These are phyloP conservation scores for Penicillium sclerotigenum DNA, from an alignment of 2,329 filamentous ascomycete species.

Conservation along the genomic window DNA sequence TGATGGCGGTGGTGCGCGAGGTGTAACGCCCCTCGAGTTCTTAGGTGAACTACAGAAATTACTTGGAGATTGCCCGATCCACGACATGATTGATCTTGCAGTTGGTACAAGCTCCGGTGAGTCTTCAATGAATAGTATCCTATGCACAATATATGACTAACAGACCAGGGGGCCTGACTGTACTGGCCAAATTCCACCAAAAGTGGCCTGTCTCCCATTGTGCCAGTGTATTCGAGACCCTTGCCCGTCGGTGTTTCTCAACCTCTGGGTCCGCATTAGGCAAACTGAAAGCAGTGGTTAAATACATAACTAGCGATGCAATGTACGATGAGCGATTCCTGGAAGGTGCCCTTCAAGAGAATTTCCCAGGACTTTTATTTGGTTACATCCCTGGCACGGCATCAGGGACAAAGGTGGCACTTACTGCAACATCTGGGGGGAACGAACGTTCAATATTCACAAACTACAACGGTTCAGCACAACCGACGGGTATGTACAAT, in stretches of 20 bases:
- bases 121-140: background rate
- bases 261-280: slow-evolving; percentile 1
- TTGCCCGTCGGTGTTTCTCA: slow-evolving; percentile 1
- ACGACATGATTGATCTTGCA: slow-evolving; percentile 10
- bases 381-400: background rate
- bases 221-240: slow-evolving; percentile 3
- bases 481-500: background rate
- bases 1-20: slow-evolving; percentile 6
- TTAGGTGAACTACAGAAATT: slow-evolving; percentile 7
- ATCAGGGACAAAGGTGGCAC: slow-evolving; percentile 2
- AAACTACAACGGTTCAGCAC: slow-evolving; percentile 6
- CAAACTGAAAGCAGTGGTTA: slow-evolving; percentile 1
- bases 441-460: slow-evolving; percentile 1
- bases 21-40: slow-evolving; percentile 8
- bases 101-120: slow-evolving; percentile 7
- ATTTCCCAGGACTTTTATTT: slow-evolving; percentile 1
- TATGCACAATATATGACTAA: background rate
- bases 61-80: slow-evolving; percentile 2
- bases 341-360: slow-evolving; percentile 3
- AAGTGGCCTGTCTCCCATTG: slow-evolving; percentile 6
- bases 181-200: slow-evolving; percentile 9
- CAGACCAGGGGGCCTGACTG: slow-evolving; percentile 5
- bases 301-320: slow-evolving; percentile 7
- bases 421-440: slow-evolving; percentile 1
- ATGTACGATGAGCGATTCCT: slow-evolving; percentile 8